Conservation (phyloP, 2,329 filamentous ascomycete genomes). For the Pyrenophora tritici-repentis region DNA sequence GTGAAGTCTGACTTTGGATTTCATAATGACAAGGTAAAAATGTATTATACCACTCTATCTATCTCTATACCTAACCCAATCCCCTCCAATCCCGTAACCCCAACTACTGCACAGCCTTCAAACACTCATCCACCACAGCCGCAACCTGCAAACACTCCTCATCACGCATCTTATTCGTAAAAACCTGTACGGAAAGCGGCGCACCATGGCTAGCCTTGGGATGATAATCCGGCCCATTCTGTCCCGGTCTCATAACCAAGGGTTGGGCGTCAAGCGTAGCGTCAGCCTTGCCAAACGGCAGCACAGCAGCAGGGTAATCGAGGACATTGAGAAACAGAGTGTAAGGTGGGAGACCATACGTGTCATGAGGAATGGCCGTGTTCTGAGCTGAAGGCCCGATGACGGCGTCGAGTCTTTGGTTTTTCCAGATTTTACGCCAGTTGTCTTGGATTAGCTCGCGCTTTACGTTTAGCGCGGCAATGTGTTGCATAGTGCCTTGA, state of each 20-base stretch:
- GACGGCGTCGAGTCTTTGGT: constrained; percentile 4
- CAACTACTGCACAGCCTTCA: not conserved
- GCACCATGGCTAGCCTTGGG: not conserved
- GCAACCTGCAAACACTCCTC: constrained; percentile 9
- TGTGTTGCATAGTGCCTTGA: too few relatives aligned
- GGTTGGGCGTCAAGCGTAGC: constrained; percentile 4
- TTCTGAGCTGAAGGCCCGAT: constrained; percentile 8
- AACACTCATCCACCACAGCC: not conserved
- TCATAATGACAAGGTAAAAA: too few relatives aligned
- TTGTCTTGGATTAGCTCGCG: constrained; percentile 1
- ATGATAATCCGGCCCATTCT: constrained; percentile 2
- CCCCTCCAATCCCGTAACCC: too few relatives aligned
- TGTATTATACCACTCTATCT: too few relatives aligned
- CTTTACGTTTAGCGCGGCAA: constrained; percentile 7
- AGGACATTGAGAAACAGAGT: constrained; percentile 8
- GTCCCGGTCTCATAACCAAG: constrained; percentile 1
- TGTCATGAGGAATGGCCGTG: constrained; percentile 9
- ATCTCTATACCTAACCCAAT: too few relatives aligned
- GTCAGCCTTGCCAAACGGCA: constrained; percentile 7
- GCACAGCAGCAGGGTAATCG: constrained; percentile 9
- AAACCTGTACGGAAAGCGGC: constrained; percentile 3
- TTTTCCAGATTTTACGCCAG: constrained; percentile 5
- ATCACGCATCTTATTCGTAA: constrained; percentile 10
- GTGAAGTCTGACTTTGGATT: too few relatives aligned
- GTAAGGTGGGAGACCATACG: constrained; percentile 10